These are phyloP conservation scores for Debaryomycetaceae sp. DNA, from an alignment of 1,139 yeast species.

Conservation along the genomic window DNA sequence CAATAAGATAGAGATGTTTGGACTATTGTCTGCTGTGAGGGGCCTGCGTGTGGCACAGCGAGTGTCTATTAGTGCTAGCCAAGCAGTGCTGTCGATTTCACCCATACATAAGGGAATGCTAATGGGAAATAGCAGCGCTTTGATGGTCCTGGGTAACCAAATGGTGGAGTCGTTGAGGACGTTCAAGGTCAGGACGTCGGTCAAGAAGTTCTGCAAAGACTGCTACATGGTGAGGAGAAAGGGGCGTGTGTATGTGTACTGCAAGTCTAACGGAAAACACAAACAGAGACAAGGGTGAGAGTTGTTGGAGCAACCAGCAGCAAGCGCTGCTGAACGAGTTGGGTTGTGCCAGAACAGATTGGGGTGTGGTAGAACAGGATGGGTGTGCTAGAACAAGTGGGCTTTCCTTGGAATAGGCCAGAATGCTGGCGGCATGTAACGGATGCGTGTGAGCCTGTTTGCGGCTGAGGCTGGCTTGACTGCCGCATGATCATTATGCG, in stretches of 20 bases:
- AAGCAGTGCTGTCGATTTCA: not conserved
- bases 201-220: conserved; percentile 86
- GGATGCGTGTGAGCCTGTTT: not conserved
- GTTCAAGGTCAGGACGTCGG: conserved; percentile 62
- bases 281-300: conserved; percentile 91
- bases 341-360: not conserved
- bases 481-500: too few relatives aligned
- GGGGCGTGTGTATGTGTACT: conserved; percentile 88
- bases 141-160: not conserved
- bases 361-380: too few relatives aligned
- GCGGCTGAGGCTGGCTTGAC: not conserved
- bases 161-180: not conserved
- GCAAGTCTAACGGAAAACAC: conserved; percentile 90
- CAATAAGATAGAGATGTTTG: not conserved
- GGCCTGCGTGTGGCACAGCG: not conserved
- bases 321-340: not conserved
- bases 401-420: not conserved
- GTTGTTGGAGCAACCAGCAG: not conserved
- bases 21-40: not conserved
- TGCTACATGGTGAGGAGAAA: conserved; percentile 93
- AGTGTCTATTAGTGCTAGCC: not conserved
- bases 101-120: not conserved
- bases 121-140: not conserved
- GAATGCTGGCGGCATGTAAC: not conserved
- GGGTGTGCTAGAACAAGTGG: not conserved